phyloP scores from a whole-genome alignment of 768 basidiomycete species.

The Hypholoma fasciculare region DNA sequence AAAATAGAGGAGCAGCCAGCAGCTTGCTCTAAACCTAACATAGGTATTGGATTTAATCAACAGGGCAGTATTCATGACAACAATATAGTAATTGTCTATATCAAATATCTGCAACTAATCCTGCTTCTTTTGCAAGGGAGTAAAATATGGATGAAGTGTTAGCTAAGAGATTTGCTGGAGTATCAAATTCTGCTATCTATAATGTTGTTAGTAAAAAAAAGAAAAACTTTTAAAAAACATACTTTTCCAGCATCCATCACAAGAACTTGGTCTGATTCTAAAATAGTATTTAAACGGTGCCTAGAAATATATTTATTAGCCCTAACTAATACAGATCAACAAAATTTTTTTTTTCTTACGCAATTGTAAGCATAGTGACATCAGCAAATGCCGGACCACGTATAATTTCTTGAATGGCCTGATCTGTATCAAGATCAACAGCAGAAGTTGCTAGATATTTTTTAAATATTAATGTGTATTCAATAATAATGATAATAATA shows the following conservation, averaged over 20 bases:
- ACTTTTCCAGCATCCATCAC: conserved; percentile 83
- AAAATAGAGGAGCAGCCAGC: too few relatives aligned
- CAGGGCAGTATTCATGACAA: too few relatives aligned
- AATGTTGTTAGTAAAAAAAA: background rate
- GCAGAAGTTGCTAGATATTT: conserved; percentile 71
- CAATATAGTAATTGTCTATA: too few relatives aligned
- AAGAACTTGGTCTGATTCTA: conserved; percentile 77
- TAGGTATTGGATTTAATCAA: too few relatives aligned
- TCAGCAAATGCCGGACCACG: conserved; percentile 74
- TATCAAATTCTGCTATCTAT: conserved; percentile 78
- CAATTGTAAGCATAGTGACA: conserved; percentile 86
- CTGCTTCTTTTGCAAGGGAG: conserved; percentile 66
- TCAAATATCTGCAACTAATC: conserved; percentile 28
- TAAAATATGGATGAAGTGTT: conserved; percentile 58
- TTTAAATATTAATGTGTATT: conserved; percentile 4
- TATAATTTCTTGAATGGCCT: conserved; percentile 86
- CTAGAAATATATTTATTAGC: conserved; percentile 30
- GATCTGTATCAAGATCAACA: conserved; percentile 89
- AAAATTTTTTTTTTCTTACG: conserved; percentile 61
- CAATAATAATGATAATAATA: background rate
- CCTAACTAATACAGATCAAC: background rate
- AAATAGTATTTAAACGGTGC: conserved; percentile 81
- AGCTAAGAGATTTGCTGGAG: conserved; percentile 63
- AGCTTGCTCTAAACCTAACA: too few relatives aligned
- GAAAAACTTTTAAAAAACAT: conserved; percentile 11